These are phyloP conservation scores for Mimosa pudica DNA, from an alignment of 306 rosid genomes.

Conservation along the genomic window DNA sequence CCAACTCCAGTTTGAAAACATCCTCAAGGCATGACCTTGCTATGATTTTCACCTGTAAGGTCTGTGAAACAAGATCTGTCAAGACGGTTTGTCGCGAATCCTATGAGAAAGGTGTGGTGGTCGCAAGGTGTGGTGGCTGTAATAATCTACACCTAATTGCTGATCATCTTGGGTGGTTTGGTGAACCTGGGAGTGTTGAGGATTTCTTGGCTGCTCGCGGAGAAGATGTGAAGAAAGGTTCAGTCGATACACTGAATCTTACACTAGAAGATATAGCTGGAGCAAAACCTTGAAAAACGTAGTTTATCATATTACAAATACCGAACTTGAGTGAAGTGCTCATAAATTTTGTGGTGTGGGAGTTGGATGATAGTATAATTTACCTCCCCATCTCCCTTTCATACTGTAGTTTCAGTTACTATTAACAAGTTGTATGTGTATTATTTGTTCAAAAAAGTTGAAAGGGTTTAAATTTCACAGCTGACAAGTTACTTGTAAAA, in stretches of 20 bases:
- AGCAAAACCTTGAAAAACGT: slow-evolving; percentile 38
- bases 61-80: slow-evolving; percentile 86
- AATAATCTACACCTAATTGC: slow-evolving; percentile 81
- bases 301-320: background rate
- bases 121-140: slow-evolving; percentile 84
- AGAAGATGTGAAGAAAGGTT: slow-evolving; percentile 78
- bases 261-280: slow-evolving; percentile 83
- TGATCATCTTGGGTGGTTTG: slow-evolving; percentile 88
- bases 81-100: slow-evolving; percentile 78
- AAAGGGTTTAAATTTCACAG: background rate
- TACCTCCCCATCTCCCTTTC: background rate
- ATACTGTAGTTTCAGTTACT: background rate
- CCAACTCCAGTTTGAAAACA: slow-evolving; percentile 55
- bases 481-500: background rate
- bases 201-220: slow-evolving; percentile 81
- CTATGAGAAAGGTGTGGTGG: slow-evolving; percentile 88
- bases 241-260: slow-evolving; percentile 67
- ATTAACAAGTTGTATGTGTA: background rate
- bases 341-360: background rate
- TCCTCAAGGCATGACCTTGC: slow-evolving; percentile 96
- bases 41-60: slow-evolving; percentile 88
- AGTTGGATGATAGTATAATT: background rate
- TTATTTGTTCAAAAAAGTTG: background rate
- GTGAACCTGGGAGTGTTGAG: slow-evolving; percentile 75
- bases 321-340: background rate